A percentile compares a stretch with the other conserved stretches of the same genome.
Conservation (phyloP, 2,329 filamentous ascomycete species). For the Fusarium gaditjirri region DNA sequence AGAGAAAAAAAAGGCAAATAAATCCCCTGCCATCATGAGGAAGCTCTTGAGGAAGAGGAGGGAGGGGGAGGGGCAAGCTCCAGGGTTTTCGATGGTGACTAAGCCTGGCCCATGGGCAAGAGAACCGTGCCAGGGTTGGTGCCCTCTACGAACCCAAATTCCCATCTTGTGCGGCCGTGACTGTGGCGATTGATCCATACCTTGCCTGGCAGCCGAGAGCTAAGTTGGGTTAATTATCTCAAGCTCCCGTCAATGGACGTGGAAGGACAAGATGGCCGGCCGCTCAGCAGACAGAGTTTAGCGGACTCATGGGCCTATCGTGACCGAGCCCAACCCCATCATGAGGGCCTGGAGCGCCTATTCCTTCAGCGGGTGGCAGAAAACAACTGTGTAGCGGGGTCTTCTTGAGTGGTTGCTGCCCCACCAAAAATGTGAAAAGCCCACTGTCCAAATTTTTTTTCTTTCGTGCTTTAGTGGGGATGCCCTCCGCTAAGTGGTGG, state of each 20-base stretch:
- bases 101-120: not conserved
- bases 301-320: constrained; percentile 36
- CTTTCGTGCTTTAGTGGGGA: constrained; percentile 19
- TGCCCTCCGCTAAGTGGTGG: constrained; percentile 20
- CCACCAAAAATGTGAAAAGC: constrained; percentile 29
- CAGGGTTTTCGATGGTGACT: constrained; percentile 20
- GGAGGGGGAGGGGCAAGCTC: constrained; percentile 26
- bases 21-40: not conserved
- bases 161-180: constrained; percentile 30
- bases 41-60: constrained; percentile 5
- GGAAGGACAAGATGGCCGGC: constrained; percentile 14
- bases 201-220: not conserved
- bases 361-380: constrained; percentile 21
- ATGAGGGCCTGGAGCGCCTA: constrained; percentile 35
- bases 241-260: not conserved
- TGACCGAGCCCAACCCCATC: constrained; percentile 28
- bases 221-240: constrained; percentile 1
- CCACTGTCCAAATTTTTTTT: constrained; percentile 44
- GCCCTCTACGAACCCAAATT: constrained; percentile 34
- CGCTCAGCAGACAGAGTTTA: constrained; percentile 37
- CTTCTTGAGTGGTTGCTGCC: constrained; percentile 11
- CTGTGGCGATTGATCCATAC: constrained; percentile 26
- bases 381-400: constrained; percentile 25
- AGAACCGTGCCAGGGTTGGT: constrained; percentile 38
- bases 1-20: not conserved